Percentiles rank a stretch among this genome's conserved stretches.
phyloP scores from a whole-genome alignment of 345 rosid species.

The Boechera divaricarpa region DNA sequence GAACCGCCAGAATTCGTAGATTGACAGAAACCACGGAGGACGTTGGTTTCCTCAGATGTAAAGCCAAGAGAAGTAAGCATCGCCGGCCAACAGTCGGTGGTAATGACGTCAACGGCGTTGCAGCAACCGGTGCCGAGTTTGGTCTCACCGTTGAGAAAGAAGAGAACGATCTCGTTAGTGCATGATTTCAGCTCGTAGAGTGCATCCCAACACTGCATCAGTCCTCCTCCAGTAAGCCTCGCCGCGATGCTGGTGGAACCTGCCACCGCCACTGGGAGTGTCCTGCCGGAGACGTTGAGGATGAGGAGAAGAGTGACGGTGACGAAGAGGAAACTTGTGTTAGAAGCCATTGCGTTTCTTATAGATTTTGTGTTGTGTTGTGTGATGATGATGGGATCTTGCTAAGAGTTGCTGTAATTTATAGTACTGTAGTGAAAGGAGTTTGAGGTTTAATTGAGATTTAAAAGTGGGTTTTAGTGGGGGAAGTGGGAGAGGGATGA shows the following conservation, averaged over 20 bases:
- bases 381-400: not conserved
- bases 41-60: slow-evolving; percentile 61
- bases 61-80: slow-evolving; percentile 80
- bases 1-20: slow-evolving; percentile 19
- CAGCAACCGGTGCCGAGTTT: slow-evolving; percentile 63
- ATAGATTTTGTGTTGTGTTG: not conserved
- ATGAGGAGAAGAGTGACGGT: slow-evolving; percentile 11
- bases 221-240: slow-evolving; percentile 47
- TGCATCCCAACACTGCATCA: slow-evolving; percentile 72
- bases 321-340: slow-evolving; percentile 15
- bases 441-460: not conserved
- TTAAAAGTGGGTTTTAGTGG: slow-evolving; percentile 9
- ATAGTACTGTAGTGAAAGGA: not conserved
- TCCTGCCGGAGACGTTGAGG: slow-evolving; percentile 24
- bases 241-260: slow-evolving; percentile 36
- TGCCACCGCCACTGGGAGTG: not conserved
- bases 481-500: slow-evolving; percentile 4
- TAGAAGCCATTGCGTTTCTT: slow-evolving; percentile 29
- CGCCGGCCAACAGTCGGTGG: slow-evolving; percentile 74
- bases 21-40: slow-evolving; percentile 65
- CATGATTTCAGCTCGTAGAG: slow-evolving; percentile 64
- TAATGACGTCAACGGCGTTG: slow-evolving; percentile 56
- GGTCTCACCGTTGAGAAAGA: slow-evolving; percentile 66
- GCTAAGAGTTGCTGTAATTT: slow-evolving; percentile 14
- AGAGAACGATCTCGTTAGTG: slow-evolving; percentile 65